phyloP scores from a whole-genome alignment of 768 basidiomycete species.

The Hypholoma sublateritium region DNA sequence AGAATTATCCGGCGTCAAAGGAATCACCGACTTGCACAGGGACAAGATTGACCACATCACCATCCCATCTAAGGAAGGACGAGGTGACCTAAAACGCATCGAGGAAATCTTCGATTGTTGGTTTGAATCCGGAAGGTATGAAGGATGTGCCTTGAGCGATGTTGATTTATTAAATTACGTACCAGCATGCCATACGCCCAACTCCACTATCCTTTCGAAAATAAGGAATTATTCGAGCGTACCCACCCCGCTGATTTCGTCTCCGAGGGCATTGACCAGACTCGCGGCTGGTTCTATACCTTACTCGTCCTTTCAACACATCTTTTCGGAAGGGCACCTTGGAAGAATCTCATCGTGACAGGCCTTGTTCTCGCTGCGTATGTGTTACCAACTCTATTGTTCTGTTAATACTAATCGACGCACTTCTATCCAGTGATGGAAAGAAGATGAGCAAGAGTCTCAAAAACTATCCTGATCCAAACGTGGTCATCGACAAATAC shows the following conservation, averaged over 20 bases:
- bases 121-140: constrained; percentile 98
- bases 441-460: constrained; percentile 99
- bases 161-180: neutral
- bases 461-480: constrained; percentile 96
- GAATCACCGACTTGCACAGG: constrained; percentile 88
- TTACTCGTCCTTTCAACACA: constrained; percentile 95
- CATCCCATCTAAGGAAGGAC: constrained; percentile 89
- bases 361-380: constrained; percentile 94
- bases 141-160: neutral
- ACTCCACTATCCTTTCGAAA: constrained; percentile 97
- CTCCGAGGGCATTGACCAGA: constrained; percentile 98
- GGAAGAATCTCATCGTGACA: constrained; percentile 97
- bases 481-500: constrained; percentile 83
- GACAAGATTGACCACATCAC: constrained; percentile 96
- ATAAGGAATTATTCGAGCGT: constrained; percentile 81
- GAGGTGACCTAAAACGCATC: constrained; percentile 82
- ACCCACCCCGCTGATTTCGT: constrained; percentile 96
- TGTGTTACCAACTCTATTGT: constrained; percentile 28
- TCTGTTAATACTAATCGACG: neutral
- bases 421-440: constrained; percentile 63
- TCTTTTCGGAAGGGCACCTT: constrained; percentile 89
- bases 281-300: constrained; percentile 99
- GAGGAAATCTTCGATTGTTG: constrained; percentile 99
- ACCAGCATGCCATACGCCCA: constrained; percentile 97
- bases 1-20: constrained; percentile 76